These are phyloP conservation scores for Leccinum subgranulosum DNA, from an alignment of 768 basidiomycete genomes.

Conservation along the genomic window DNA sequence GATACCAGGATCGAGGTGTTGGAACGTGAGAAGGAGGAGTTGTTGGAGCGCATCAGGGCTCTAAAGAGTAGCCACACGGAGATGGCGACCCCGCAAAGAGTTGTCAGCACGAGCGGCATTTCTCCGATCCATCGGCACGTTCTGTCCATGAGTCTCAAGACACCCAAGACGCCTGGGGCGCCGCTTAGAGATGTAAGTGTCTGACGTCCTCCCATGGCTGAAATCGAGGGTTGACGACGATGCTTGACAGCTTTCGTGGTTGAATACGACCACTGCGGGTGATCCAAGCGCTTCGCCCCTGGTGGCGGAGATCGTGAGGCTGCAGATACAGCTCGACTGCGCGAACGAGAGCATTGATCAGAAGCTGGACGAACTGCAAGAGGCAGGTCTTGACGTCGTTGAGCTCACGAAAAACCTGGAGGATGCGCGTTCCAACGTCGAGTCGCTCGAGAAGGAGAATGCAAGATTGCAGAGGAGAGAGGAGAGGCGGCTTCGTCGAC, in stretches of 20 bases:
- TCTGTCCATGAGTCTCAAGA: conserved; percentile 61
- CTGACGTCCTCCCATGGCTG: neutral
- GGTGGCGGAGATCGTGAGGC: conserved; percentile 65
- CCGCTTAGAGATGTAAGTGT: conserved; percentile 70
- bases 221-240: conserved; percentile 7
- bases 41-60: conserved; percentile 66
- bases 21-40: conserved; percentile 72
- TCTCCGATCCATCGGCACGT: conserved; percentile 79
- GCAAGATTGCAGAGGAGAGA: conserved; percentile 63
- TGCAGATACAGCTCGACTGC: conserved; percentile 71
- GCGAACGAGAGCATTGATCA: conserved; percentile 88
- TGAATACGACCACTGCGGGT: conserved; percentile 52
- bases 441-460: conserved; percentile 63
- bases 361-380: conserved; percentile 82
- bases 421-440: conserved; percentile 61
- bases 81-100: conserved; percentile 55
- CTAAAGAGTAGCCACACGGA: conserved; percentile 52
- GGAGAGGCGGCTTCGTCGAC: conserved; percentile 59
- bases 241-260: conserved; percentile 61
- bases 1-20: conserved; percentile 73
- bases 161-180: conserved; percentile 75
- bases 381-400: conserved; percentile 73
- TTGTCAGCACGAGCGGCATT: conserved; percentile 53
- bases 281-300: conserved; percentile 61
- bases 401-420: conserved; percentile 67